These are phyloP conservation scores for Candida ipomoeae DNA, from an alignment of 805 yeast genomes.

Conservation along the genomic window DNA sequence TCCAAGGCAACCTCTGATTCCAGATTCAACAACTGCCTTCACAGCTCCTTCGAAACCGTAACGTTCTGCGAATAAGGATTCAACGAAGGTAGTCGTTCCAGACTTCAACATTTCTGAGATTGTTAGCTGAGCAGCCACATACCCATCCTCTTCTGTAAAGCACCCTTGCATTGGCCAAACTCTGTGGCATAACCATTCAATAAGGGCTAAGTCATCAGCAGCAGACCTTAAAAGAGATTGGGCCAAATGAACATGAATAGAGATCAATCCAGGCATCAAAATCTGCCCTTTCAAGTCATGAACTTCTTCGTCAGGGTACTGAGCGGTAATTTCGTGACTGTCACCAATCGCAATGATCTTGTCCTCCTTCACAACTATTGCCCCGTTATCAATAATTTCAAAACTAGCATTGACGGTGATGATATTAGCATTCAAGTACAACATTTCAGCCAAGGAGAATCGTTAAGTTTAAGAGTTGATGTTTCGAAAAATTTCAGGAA, in stretches of 20 bases:
- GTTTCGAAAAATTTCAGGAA: not conserved
- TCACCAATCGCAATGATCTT: slow-evolving; percentile 12
- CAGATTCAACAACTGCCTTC: slow-evolving; percentile 14
- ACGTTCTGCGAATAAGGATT: slow-evolving; percentile 14
- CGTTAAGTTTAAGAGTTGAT: not conserved
- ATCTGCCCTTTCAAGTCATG: slow-evolving; percentile 10
- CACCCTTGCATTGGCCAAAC: slow-evolving; percentile 16
- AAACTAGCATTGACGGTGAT: slow-evolving; percentile 13
- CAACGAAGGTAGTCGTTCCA: slow-evolving; percentile 16
- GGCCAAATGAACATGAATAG: slow-evolving; percentile 15
- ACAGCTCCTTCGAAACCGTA: slow-evolving; percentile 16
- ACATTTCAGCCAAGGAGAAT: slow-evolving; percentile 3
- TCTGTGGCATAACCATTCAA: slow-evolving; percentile 14
- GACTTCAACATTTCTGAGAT: slow-evolving; percentile 16
- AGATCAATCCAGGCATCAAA: slow-evolving; percentile 14
- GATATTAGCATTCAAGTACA: slow-evolving; percentile 10
- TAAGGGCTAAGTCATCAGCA: slow-evolving; percentile 14
- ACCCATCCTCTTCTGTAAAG: slow-evolving; percentile 15
- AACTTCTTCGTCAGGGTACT: slow-evolving; percentile 5
- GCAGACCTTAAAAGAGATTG: slow-evolving; percentile 14
- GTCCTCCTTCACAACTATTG: slow-evolving; percentile 11
- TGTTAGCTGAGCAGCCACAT: slow-evolving; percentile 15
- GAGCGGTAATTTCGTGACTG: not conserved
- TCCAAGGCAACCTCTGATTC: slow-evolving; percentile 16
- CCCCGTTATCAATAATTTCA: slow-evolving; percentile 12